Evolutionary conservation across 2,329 filamentous ascomycete species (phyloP), one percentile per base, ranked within the genome.

Genomic region (Penicillium sp.): DNA sequence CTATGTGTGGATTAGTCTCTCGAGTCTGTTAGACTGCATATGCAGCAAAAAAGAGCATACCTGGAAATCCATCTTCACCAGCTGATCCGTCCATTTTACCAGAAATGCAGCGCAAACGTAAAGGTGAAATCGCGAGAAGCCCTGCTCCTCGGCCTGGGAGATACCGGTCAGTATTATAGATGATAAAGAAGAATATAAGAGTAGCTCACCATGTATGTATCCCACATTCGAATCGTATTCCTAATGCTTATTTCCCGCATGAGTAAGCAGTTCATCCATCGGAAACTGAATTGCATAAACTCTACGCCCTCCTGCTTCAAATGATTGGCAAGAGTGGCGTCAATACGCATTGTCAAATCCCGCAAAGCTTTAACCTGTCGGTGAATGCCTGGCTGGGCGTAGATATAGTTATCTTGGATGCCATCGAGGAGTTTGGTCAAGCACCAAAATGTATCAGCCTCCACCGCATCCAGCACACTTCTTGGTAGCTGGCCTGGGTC

Each of bases 221-320:
- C 93, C 93, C 93, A 98, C 93, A 98, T 98, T 54, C 93, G 79
- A 50, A 98, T 94, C 0, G 89, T 96, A 63, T 96, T 97, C 64
- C 84, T 87, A 41, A 98, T 91, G 62, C 86, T 95, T 51, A 98
- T 86, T 70, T 98, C 93, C 49, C 93, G 80, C 93, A 98, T 98
- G 51, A 98, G 75, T 36, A 98, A 79, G 65, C 93, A 98, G 60
- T 98, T 98, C 93, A 98, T 98, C 93, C 93, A 98, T 41, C 93
- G 79, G 64, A 98, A 98, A 67, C 89, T 96, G 69, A 98, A 98
- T 62, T 98, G 93, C 58, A 98, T 98, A 60, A 98, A 98, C 63
- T 98, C 93, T 18, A 98, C 88, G 20, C 89, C 84, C 66, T 97
- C 89, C 16, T 79, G 79, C 62, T 96, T 88, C 27, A 98, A 75